Evolutionary conservation across 1,284 basidiomycete species (phyloP).

Genomic region (Irpex lacteus): DNA sequence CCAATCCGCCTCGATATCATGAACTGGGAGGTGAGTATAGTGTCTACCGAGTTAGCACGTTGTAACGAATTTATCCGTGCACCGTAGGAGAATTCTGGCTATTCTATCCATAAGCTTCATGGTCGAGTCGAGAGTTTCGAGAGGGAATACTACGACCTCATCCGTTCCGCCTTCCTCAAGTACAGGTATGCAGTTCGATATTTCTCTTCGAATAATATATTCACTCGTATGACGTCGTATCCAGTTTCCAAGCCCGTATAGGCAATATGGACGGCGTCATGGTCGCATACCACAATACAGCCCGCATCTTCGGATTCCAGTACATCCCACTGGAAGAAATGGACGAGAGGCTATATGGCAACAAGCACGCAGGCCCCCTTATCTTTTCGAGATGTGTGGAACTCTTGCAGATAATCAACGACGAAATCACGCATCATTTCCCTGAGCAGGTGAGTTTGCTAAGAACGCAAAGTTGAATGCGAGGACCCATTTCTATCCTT

Average conservation of each 20-base stretch:
- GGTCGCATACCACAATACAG: conserved; percentile 93
- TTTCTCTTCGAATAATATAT: not conserved
- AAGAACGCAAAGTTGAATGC: not conserved
- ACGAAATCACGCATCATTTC: conserved; percentile 62
- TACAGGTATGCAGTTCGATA: conserved; percentile 57
- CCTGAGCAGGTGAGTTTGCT: conserved; percentile 54
- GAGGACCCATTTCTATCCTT: not conserved
- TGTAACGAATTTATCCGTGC: not conserved
- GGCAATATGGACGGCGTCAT: conserved; percentile 98
- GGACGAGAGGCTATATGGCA: conserved; percentile 80
- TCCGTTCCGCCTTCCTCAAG: conserved; percentile 93
- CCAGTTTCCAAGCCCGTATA: conserved; percentile 91
- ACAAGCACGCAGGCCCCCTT: conserved; percentile 56
- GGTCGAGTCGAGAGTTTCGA: conserved; percentile 80
- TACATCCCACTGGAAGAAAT: conserved; percentile 89
- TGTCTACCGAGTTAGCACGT: conserved; percentile 1
- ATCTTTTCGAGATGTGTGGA: conserved; percentile 79
- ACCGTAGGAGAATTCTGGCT: conserved; percentile 69
- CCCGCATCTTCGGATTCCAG: conserved; percentile 90
- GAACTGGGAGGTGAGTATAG: conserved; percentile 68
- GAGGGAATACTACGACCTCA: conserved; percentile 89
- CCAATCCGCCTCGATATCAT: conserved; percentile 85
- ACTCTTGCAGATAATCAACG: conserved; percentile 70
- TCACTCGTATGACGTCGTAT: not conserved
- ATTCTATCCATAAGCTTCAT: conserved; percentile 61